Conservation (phyloP, 1,284 basidiomycete genomes). For the Pterulicium gracile region DNA sequence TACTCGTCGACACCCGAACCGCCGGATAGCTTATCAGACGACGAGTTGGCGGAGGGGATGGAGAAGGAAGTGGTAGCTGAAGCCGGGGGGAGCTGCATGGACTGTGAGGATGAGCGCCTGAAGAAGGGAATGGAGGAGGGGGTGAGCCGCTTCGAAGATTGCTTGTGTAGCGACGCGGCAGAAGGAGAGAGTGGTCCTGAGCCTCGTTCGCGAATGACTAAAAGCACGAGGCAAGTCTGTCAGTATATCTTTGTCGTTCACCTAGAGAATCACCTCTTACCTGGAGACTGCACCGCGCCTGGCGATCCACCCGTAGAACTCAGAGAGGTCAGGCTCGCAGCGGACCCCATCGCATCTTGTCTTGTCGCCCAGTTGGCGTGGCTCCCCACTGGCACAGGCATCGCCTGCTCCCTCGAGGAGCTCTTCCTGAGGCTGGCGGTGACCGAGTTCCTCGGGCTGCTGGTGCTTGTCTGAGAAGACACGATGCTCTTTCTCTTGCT, state of each 20-base stretch:
- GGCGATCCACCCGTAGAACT: slow-evolving; percentile 56
- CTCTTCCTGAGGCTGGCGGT: slow-evolving; percentile 49
- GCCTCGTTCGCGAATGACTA: slow-evolving; percentile 18
- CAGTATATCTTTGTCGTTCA: too few species aligned
- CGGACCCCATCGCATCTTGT: slow-evolving; percentile 66
- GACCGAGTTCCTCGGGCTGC: slow-evolving; percentile 50
- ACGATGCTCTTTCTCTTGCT: too few species aligned
- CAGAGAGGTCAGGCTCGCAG: slow-evolving; percentile 59
- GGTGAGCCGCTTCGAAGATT: slow-evolving; percentile 69
- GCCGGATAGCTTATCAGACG: slow-evolving; percentile 27
- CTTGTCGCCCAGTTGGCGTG: slow-evolving; percentile 52
- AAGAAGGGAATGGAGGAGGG: slow-evolving; percentile 96
- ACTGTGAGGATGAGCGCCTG: slow-evolving; percentile 84
- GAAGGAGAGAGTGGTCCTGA: slow-evolving; percentile 57
- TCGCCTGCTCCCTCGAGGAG: slow-evolving; percentile 48
- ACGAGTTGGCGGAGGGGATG: slow-evolving; percentile 42
- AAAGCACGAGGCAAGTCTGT: too few species aligned
- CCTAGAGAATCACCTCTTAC: background rate
- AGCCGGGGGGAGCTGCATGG: slow-evolving; percentile 52
- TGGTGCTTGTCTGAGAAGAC: too few species aligned
- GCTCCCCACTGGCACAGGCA: slow-evolving; percentile 19
- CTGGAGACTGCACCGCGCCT: slow-evolving; percentile 18
- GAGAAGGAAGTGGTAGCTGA: slow-evolving; percentile 23
- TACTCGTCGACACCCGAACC: slow-evolving; percentile 28
- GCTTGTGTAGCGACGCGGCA: slow-evolving; percentile 36